Evolutionary conservation across 2,329 filamentous ascomycete species (phyloP).

Genomic region (Furcasterigmium furcatum): DNA sequence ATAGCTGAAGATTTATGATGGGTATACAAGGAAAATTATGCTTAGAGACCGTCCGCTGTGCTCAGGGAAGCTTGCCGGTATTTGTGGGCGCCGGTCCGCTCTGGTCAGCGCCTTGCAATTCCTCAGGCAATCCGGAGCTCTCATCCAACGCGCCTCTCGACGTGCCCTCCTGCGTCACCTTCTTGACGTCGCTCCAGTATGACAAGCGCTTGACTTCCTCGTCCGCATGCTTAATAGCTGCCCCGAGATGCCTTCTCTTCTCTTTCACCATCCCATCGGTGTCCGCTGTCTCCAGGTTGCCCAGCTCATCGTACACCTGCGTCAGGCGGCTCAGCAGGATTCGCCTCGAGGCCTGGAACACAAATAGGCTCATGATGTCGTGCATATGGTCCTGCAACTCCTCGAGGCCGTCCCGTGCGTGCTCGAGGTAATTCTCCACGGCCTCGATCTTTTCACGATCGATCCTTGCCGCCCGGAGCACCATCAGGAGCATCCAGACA

Average conservation of each 20-base stretch:
- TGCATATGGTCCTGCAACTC: constrained; percentile 77
- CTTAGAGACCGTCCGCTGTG: neutral
- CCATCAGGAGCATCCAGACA: constrained; percentile 65
- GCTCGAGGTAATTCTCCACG: constrained; percentile 75
- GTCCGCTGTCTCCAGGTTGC: constrained; percentile 42
- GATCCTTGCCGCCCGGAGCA: constrained; percentile 68
- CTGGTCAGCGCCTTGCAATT: constrained; percentile 50
- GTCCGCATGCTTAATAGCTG: constrained; percentile 72
- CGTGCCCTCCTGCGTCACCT: constrained; percentile 56
- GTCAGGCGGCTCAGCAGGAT: constrained; percentile 71
- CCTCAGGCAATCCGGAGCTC: constrained; percentile 37
- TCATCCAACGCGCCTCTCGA: constrained; percentile 39
- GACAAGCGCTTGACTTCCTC: constrained; percentile 78
- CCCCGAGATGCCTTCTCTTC: constrained; percentile 66
- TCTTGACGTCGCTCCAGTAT: constrained; percentile 83
- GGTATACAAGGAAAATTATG: constrained; percentile 13
- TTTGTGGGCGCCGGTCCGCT: constrained; percentile 43
- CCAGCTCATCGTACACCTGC: constrained; percentile 56
- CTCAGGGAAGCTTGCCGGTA: constrained; percentile 15
- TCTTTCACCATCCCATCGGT: constrained; percentile 22
- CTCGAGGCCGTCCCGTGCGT: constrained; percentile 71
- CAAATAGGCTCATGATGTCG: constrained; percentile 78
- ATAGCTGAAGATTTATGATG: constrained; percentile 3
- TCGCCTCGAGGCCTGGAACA: constrained; percentile 85
- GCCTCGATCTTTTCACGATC: constrained; percentile 90